Evolutionary conservation across 2,329 filamentous ascomycete species (phyloP).

Genomic region (Rhinocladiella similis): DNA sequence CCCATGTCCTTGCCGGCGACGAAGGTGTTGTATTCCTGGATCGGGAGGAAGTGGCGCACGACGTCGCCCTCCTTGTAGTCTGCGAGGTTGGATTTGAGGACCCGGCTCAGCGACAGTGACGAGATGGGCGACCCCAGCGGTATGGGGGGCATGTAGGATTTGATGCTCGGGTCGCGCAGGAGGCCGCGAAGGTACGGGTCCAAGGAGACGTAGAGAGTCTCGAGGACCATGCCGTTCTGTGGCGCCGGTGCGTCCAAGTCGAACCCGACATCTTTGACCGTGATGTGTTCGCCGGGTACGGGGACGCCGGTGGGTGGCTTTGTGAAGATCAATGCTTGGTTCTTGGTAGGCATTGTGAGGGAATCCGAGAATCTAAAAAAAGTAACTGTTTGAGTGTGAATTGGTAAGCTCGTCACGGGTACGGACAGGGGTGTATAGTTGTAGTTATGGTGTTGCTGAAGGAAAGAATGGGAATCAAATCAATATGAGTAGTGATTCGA

Average conservation of each 20-base stretch:
- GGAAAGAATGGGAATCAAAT: no score
- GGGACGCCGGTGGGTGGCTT: conserved; percentile 65
- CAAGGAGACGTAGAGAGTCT: conserved; percentile 68
- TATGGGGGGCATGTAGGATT: conserved; percentile 69
- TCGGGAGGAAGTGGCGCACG: conserved; percentile 54
- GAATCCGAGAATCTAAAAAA: no score
- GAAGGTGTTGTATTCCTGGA: conserved; percentile 63
- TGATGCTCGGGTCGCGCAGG: conserved; percentile 62
- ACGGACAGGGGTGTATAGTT: no score
- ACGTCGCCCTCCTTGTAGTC: conserved; percentile 69
- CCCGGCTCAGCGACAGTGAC: conserved; percentile 65
- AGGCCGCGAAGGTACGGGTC: conserved; percentile 76
- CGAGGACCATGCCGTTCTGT: conserved; percentile 62
- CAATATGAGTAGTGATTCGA: no score
- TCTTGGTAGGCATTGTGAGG: conserved; percentile 42
- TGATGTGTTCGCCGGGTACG: conserved; percentile 68
- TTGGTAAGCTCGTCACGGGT: no score
- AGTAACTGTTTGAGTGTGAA: no score
- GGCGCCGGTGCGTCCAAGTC: conserved; percentile 58
- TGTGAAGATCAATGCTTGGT: conserved; percentile 76
- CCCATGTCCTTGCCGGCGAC: background rate
- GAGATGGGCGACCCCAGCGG: conserved; percentile 62
- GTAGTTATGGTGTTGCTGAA: no score
- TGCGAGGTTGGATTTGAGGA: conserved; percentile 67
- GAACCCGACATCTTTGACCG: conserved; percentile 64